Percentiles rank a stretch among this genome's conserved stretches.
phyloP scores from a whole-genome alignment of 176 grass and related monocot genomes.

The Carex pumila region DNA sequence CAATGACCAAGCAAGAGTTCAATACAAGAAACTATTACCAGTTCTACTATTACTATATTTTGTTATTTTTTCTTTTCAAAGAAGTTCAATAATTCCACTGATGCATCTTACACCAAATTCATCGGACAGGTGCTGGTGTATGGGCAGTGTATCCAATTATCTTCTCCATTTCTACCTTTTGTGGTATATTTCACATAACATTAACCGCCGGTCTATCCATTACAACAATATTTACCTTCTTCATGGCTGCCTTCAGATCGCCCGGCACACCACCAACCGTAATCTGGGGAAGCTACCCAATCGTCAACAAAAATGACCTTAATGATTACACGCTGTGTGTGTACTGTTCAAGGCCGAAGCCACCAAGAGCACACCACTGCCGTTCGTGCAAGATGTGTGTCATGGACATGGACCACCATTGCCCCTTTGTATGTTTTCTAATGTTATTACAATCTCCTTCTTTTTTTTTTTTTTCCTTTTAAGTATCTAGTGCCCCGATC shows the following conservation, averaged over 20 bases:
- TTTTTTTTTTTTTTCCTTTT: neutral
- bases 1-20: neutral
- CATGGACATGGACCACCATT: constrained; percentile 98
- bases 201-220: constrained; percentile 50
- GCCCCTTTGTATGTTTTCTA: constrained; percentile 86
- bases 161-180: constrained; percentile 59
- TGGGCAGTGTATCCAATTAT: constrained; percentile 89
- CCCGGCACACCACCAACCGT: constrained; percentile 55
- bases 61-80: neutral
- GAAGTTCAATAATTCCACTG: neutral
- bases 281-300: constrained; percentile 87
- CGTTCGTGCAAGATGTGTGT: constrained; percentile 96
- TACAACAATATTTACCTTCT: constrained; percentile 63
- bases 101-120: neutral
- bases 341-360: constrained; percentile 85
- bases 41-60: neutral
- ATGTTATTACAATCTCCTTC: neutral
- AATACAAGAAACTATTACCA: neutral
- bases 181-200: constrained; percentile 74
- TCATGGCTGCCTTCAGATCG: constrained; percentile 65
- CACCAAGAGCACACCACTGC: constrained; percentile 90
- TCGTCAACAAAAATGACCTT: constrained; percentile 67
- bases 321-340: constrained; percentile 83
- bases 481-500: neutral
- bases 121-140: constrained; percentile 56